Evolutionary conservation across 169 alveolate species (phyloP).

Genomic region (Plasmodium inui): DNA sequence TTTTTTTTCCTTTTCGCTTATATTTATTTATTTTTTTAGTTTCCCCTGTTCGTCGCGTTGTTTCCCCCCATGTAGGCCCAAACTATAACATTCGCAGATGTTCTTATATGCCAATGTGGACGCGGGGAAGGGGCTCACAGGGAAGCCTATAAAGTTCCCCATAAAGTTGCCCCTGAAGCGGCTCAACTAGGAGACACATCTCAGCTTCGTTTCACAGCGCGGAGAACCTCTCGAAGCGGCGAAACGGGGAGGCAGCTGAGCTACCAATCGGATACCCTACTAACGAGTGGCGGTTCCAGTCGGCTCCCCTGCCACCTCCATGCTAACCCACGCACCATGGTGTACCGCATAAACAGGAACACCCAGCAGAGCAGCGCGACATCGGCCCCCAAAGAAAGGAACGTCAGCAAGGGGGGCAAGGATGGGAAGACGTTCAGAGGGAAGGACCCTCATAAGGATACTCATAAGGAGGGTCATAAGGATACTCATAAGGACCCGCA

Average conservation of each 20-base stretch:
- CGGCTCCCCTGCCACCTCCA: not conserved
- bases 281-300: not conserved
- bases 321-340: not conserved
- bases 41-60: not conserved
- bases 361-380: not conserved
- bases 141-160: not conserved
- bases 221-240: not conserved
- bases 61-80: not conserved
- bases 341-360: not conserved
- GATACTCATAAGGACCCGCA: not conserved
- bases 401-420: conserved; percentile 15
- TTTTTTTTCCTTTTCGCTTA: not conserved
- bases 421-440: not conserved
- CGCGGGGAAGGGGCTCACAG: not conserved
- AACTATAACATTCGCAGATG: not conserved
- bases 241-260: not conserved
- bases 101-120: not conserved
- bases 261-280: not conserved
- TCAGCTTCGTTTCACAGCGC: not conserved
- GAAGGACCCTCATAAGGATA: conserved; percentile 1
- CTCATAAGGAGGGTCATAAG: not conserved
- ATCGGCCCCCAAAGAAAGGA: conserved; percentile 19
- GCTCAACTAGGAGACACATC: not conserved
- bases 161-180: not conserved
- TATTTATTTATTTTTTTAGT: not conserved